A percentile compares a stretch with the other conserved stretches of the same genome.
phyloP scores from a whole-genome alignment of 2,329 filamentous ascomycete genomes.

The Penicillium expansum region DNA sequence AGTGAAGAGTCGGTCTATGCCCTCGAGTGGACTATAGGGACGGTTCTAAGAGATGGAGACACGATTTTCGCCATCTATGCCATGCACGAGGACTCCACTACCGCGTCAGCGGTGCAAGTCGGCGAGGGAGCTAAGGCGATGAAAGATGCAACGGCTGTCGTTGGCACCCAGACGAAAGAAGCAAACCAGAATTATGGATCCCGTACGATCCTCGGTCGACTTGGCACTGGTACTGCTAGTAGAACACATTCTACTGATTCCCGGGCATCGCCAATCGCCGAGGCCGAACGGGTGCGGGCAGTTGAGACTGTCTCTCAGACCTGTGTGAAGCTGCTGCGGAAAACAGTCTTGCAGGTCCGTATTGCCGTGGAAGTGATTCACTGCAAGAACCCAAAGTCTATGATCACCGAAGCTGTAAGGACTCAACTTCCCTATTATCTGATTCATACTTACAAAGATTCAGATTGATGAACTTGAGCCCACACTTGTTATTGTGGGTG shows the following conservation, averaged over 20 bases:
- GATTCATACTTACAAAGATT: background rate
- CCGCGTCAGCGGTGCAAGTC: conserved; percentile 49
- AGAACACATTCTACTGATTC: conserved; percentile 47
- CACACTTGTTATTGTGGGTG: conserved; percentile 89
- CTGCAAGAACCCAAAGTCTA: conserved; percentile 94
- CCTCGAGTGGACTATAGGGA: conserved; percentile 95
- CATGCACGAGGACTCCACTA: conserved; percentile 71
- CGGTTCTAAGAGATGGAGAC: conserved; percentile 88
- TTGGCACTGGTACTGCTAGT: conserved; percentile 41
- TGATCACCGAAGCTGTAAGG: conserved; percentile 84
- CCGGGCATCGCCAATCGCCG: conserved; percentile 58
- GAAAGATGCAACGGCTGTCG: conserved; percentile 70
- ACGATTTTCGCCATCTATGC: conserved; percentile 92
- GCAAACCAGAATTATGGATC: conserved; percentile 40
- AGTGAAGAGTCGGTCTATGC: conserved; percentile 94
- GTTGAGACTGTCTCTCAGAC: conserved; percentile 81
- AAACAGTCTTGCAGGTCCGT: conserved; percentile 87
- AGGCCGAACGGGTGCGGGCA: conserved; percentile 76
- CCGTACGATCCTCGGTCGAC: conserved; percentile 33
- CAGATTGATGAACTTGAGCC: conserved; percentile 86
- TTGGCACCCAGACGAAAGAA: conserved; percentile 60
- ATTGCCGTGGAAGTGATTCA: conserved; percentile 96
- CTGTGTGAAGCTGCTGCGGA: conserved; percentile 80
- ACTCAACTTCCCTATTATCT: background rate
- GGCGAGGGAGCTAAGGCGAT: conserved; percentile 73